Base-by-base conservation (phyloP, 2,329 filamentous ascomycete species). In the Colletotrichum sp. region DNA sequence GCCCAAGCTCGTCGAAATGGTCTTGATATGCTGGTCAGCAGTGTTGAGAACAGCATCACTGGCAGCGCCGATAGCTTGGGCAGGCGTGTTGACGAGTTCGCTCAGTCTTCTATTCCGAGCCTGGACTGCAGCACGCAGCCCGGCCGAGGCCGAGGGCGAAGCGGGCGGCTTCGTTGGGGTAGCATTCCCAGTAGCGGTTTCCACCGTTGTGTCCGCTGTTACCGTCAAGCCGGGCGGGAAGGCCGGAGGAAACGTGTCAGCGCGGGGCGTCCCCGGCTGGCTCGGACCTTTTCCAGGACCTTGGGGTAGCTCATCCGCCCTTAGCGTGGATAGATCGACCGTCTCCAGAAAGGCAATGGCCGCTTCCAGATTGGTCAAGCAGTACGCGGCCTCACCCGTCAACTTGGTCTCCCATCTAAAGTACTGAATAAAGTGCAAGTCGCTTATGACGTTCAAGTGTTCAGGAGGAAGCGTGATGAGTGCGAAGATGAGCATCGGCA, bases 401-500 rank as follows among this genome's bases (percentile, higher is more conserved):
- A 99, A 91, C 81, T 96, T 98, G 78, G 89, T 93, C 69, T 95
- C 92, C 83, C 95, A 95, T 72, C 97, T 92, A 83, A 99, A 99
- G 77, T 94, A 89, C 82, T 99, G 96, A 79, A 99, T 96, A 83
- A 99, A 99, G 80, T 94, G 92, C n/a, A 98, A 88, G 83, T 99
- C 98, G 87, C 96, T 99, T 81, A 98, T 95, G 71, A 96, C 94
- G 83, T 96, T 95, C 64, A 99, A 93, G 39, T 93, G 92, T 84
- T 97, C 95, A 0, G 96, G 94, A 1, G 95, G 94, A 60, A 96
- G 93, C 4, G 96, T 98, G 82, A 99, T 98, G 76, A 99, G 90
- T 0, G 96, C 95, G 86, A 98, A 99, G 77, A 99, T 99, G 78
- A 99, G 90, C 84, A 98, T 98, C 1, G 97, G 97, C 83, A 99